phyloP scores from a whole-genome alignment of 2,329 filamentous ascomycete genomes.

The Alternaria incomplexa region DNA sequence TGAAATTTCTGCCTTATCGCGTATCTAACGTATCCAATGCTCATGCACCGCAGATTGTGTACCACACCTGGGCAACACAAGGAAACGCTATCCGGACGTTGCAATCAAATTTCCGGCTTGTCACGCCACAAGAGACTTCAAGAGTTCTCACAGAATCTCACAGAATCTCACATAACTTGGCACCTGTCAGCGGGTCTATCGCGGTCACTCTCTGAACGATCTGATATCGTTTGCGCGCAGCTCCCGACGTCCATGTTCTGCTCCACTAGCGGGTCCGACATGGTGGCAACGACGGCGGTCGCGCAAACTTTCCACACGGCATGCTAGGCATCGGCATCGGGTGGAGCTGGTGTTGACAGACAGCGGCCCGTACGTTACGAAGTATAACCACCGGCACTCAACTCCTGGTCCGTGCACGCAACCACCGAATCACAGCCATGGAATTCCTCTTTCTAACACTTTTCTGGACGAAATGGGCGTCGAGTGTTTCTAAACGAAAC shows the following conservation, averaged over 20 bases:
- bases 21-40: neutral
- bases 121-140: neutral
- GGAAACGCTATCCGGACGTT: neutral
- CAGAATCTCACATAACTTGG: neutral
- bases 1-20: neutral
- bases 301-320: neutral
- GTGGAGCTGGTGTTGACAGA: neutral
- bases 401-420: neutral
- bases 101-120: neutral
- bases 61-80: neutral
- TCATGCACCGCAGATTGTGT: neutral
- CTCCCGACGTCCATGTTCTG: neutral
- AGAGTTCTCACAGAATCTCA: neutral
- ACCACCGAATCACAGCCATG: neutral
- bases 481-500: neutral
- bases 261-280: neutral
- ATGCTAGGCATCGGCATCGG: neutral
- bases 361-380: neutral
- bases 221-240: neutral
- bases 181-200: neutral
- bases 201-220: neutral
- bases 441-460: neutral
- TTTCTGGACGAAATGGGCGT: neutral
- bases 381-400: neutral
- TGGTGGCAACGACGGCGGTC: neutral